Percentiles rank a stretch among this genome's conserved stretches.
Evolutionary conservation across 768 basidiomycete genomes (phyloP).

Genomic region (Tricholoma hemisulphureum): DNA sequence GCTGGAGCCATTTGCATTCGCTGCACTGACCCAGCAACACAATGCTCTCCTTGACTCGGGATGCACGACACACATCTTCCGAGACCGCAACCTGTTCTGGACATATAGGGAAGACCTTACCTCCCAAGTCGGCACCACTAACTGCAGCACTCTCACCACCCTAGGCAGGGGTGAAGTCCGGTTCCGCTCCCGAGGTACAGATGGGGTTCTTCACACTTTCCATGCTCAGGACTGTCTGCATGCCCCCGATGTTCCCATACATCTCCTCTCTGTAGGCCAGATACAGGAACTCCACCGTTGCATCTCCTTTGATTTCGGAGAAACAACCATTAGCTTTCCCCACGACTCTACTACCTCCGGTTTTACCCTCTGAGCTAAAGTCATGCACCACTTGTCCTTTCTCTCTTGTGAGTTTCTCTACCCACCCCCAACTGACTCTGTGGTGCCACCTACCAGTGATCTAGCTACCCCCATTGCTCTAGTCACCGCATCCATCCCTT

Average conservation of each 20-base stretch:
- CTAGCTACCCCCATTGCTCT: too few relatives aligned
- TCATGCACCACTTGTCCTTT: neutral
- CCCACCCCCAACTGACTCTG: neutral
- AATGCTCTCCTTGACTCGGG: slow-evolving; percentile 22
- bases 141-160: slow-evolving; percentile 11
- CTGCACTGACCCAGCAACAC: neutral
- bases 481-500: neutral
- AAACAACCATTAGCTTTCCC: neutral
- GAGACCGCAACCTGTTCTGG: slow-evolving; percentile 13
- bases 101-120: slow-evolving; percentile 7
- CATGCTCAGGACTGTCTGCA: slow-evolving; percentile 9
- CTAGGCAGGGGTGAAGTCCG: slow-evolving; percentile 15
- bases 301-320: neutral
- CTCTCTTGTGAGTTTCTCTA: slow-evolving; percentile 2
- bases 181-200: neutral
- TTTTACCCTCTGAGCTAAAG: too few relatives aligned
- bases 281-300: neutral
- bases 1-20: too few relatives aligned
- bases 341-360: too few relatives aligned
- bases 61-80: slow-evolving; percentile 19
- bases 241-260: neutral
- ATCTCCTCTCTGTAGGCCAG: neutral
- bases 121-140: slow-evolving; percentile 15
- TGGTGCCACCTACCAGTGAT: too few relatives aligned
- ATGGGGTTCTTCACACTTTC: neutral